Base-by-base conservation (phyloP, 176 grass and related monocot species). In the Canna indica region DNA sequence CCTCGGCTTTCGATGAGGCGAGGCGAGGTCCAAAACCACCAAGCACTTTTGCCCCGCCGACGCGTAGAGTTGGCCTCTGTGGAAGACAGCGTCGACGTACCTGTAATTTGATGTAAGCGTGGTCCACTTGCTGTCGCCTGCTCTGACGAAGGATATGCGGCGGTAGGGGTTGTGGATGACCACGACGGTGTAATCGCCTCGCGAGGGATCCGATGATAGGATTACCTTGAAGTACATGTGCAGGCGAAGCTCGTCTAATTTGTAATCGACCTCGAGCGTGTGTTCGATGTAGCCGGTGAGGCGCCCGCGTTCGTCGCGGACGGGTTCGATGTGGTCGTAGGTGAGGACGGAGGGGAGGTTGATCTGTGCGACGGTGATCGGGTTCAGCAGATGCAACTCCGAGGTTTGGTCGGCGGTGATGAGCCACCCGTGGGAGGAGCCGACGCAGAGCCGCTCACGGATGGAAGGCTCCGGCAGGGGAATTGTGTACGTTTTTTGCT, bases 351-450 rank as follows among this genome's bases (percentile, higher is more conserved):
- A 38, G 35, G 63, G 63, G 16, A 66, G 34, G 33, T 34, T 6
- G 18, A 38, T 8, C 1, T 24, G 33, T 10, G 31, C 33, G 18
- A 31, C 34, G 17, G 63, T 66, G 63, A 66, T 22, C 1, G 63
- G 63, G 35, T 66, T 66, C 18, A 66, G 33, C 18, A 66, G 31
- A 14, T 66, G 63, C 11, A 66, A 13, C 63, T 35, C 20, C 6
- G 63, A 66, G 32, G 4, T 16, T 4, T 24, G 17, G 34, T 66
- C 63, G 63, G 33, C 33, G 5, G 33, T 35, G 33, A 66, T n/a
- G 17, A 38, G 63, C 63, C 63, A 66, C 2, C 63, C 63, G 12
- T 66, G 34, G 33, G 63, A 35, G 63, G 63, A 66, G 32, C 63
- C 63, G 63, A 66, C 7, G 61, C 61, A 64, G 31, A 64, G 61